Evolutionary conservation across 2,329 filamentous ascomycete genomes (phyloP).

Genomic region (Colletotrichum simmondsii): DNA sequence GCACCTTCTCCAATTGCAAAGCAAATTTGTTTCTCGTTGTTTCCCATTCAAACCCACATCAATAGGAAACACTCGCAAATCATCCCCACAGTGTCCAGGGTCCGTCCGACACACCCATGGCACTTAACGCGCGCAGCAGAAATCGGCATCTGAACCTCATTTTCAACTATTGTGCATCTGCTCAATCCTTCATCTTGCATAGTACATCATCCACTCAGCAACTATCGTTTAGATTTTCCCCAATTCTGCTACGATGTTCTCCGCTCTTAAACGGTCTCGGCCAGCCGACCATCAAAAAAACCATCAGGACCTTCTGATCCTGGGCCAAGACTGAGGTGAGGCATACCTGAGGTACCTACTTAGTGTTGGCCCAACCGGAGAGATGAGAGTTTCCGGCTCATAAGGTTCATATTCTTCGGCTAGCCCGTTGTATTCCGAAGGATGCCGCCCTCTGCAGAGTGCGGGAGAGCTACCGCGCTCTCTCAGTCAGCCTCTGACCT

Average conservation of each 20-base stretch:
- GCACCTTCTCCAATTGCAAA: background rate
- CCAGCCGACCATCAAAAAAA: background rate
- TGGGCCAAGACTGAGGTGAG: background rate
- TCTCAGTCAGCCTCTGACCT: background rate
- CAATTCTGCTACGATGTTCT: background rate
- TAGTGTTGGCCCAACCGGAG: background rate
- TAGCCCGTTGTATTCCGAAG: background rate
- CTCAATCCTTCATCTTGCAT: background rate
- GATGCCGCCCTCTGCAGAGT: background rate
- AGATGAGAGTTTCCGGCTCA: background rate
- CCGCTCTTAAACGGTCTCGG: background rate
- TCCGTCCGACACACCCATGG: background rate
- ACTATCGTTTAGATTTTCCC: background rate
- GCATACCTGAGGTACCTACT: too few relatives aligned
- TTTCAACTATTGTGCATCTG: background rate
- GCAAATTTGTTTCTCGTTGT: background rate
- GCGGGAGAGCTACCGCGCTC: conserved; percentile 1
- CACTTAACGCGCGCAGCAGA: background rate
- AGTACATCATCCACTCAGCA: background rate
- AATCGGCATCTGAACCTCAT: background rate
- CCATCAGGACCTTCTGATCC: background rate
- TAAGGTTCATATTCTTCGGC: background rate
- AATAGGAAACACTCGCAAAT: conserved; percentile 19
- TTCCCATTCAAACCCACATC: conserved; percentile 25
- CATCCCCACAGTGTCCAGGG: background rate